These are phyloP conservation scores for Flaveria linearis DNA, from an alignment of 129 eudicot genomes.

Conservation along the genomic window DNA sequence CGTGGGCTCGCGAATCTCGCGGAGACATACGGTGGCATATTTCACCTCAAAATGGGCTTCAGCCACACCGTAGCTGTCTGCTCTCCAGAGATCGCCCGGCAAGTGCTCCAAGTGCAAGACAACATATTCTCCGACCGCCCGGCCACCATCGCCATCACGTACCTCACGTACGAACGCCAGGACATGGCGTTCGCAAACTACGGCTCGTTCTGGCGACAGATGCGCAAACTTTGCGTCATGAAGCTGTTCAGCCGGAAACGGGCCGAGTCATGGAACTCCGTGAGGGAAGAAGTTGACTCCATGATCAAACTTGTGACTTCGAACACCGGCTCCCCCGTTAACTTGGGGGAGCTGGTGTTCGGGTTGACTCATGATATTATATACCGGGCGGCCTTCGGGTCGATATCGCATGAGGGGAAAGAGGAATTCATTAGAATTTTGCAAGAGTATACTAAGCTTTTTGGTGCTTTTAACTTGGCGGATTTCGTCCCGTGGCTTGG, in stretches of 20 bases:
- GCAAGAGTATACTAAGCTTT: constrained; percentile 4
- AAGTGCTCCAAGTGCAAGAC: constrained; percentile 23
- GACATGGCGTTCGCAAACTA: constrained; percentile 30
- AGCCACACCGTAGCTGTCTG: constrained; percentile 14
- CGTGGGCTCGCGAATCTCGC: constrained; percentile 9
- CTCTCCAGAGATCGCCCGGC: constrained; percentile 14
- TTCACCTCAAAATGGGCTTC: constrained; percentile 24
- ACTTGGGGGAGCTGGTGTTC: constrained; percentile 12
- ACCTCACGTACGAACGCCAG: not conserved
- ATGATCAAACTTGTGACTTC: not conserved
- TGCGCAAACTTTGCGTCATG: constrained; percentile 26
- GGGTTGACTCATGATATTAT: constrained; percentile 17
- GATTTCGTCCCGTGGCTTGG: constrained; percentile 16
- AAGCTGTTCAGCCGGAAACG: constrained; percentile 26
- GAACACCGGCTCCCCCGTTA: not conserved
- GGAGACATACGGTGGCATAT: not conserved
- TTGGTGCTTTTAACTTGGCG: constrained; percentile 22
- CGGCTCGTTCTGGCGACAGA: constrained; percentile 28
- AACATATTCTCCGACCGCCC: constrained; percentile 21
- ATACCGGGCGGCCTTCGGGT: constrained; percentile 24
- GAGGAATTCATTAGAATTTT: constrained; percentile 16
- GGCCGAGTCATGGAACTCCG: constrained; percentile 28
- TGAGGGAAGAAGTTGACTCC: not conserved
- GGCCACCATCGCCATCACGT: constrained; percentile 12
- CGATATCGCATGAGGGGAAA: constrained; percentile 13